phyloP scores from a whole-genome alignment of 495 filamentous ascomycete genomes.

The Aspergillus egyptiacus region DNA sequence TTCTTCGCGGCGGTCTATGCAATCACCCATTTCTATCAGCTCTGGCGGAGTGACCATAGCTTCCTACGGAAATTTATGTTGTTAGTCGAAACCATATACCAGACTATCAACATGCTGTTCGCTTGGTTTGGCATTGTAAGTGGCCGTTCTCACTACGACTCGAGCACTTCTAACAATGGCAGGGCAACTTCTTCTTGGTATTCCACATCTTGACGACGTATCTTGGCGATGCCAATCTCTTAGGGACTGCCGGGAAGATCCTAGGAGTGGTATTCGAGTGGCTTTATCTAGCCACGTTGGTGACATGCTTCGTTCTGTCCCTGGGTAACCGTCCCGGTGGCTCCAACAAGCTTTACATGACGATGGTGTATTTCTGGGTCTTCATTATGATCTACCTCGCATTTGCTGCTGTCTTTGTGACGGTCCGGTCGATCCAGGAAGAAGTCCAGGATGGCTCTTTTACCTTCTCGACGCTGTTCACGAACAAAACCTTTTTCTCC shows the following conservation, averaged over 20 bases:
- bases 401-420: conserved; percentile 93
- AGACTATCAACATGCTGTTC: conserved; percentile 94
- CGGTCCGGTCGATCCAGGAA: conserved; percentile 71
- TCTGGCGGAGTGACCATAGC: conserved; percentile 87
- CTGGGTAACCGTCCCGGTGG: conserved; percentile 96
- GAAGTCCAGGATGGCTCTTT: conserved; percentile 57
- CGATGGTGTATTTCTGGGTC: conserved; percentile 95
- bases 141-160: not conserved
- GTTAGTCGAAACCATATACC: conserved; percentile 86
- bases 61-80: conserved; percentile 83
- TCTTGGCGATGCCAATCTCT: conserved; percentile 58
- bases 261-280: conserved; percentile 91
- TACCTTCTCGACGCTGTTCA: conserved; percentile 63
- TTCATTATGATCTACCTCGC: conserved; percentile 92
- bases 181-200: conserved; percentile 98
- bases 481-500: conserved; percentile 85
- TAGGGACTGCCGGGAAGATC: conserved; percentile 68
- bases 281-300: conserved; percentile 85
- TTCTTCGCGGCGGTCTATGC: conserved; percentile 99
- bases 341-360: conserved; percentile 88
- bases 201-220: conserved; percentile 94
- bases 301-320: conserved; percentile 92
- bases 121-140: conserved; percentile 92
- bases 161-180: conserved; percentile 9
- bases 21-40: conserved; percentile 86